Conservation (phyloP, 2,329 filamentous ascomycete species). For the Didymella lethalis region DNA sequence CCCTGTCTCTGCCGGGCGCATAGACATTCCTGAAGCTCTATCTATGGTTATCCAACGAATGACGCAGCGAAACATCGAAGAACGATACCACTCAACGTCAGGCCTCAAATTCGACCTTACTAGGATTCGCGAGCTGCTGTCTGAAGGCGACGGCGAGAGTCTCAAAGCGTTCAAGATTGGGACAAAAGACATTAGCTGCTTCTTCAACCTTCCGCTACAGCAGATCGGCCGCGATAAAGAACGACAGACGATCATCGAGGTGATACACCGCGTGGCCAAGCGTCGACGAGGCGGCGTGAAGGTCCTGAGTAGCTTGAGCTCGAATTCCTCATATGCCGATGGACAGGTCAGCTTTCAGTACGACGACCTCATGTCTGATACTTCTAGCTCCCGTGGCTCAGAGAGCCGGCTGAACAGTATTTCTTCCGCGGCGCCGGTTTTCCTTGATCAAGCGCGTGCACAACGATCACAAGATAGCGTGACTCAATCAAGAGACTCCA, state of each 20-base stretch:
- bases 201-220: constrained; percentile 82
- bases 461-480: constrained; percentile 44
- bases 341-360: constrained; percentile 58
- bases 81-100: constrained; percentile 88
- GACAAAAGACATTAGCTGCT: constrained; percentile 87
- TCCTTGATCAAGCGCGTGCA: constrained; percentile 38
- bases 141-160: constrained; percentile 74
- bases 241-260: constrained; percentile 68
- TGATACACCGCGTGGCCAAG: constrained; percentile 79
- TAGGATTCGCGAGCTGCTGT: constrained; percentile 75
- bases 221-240: constrained; percentile 84
- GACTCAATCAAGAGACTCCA: constrained; percentile 35
- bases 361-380: constrained; percentile 60
- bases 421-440: constrained; percentile 34
- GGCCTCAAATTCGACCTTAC: constrained; percentile 83
- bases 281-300: constrained; percentile 61
- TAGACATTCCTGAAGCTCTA: constrained; percentile 84
- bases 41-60: constrained; percentile 88
- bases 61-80: constrained; percentile 85
- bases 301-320: constrained; percentile 60
- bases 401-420: constrained; percentile 52
- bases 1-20: constrained; percentile 75
- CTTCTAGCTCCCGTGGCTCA: constrained; percentile 64
- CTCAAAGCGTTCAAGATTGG: constrained; percentile 79
- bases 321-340: constrained; percentile 62